A percentile compares a stretch with the other conserved stretches of the same genome.
Conservation (phyloP, 163 green algal species). For the Scenedesmus sp. region DNA sequence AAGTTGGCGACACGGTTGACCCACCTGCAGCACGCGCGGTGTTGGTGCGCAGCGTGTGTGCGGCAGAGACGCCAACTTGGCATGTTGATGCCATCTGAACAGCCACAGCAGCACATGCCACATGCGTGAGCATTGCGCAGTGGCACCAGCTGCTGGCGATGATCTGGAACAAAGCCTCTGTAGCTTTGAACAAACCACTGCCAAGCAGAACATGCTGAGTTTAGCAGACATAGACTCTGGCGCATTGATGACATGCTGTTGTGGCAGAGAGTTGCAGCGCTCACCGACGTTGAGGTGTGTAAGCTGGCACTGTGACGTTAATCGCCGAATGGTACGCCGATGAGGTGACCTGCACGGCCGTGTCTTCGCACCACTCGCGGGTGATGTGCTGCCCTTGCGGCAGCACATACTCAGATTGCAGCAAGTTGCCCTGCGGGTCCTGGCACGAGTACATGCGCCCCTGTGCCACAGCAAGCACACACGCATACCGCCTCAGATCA, state of each 20-base stretch:
- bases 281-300: slow-evolving; percentile 48
- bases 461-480: slow-evolving; percentile 13
- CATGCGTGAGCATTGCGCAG: not conserved
- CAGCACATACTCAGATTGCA: slow-evolving; percentile 64
- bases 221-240: not conserved
- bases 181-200: no score
- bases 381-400: slow-evolving; percentile 59
- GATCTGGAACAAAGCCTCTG: no score
- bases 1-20: slow-evolving; percentile 67
- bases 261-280: not conserved
- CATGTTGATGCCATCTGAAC: not conserved
- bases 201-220: not conserved
- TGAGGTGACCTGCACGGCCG: slow-evolving; percentile 15
- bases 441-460: slow-evolving; percentile 58
- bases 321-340: slow-evolving; percentile 64
- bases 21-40: slow-evolving; percentile 48
- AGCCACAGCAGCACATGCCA: not conserved
- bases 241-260: not conserved
- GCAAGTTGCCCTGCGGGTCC: slow-evolving; percentile 51
- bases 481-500: not conserved
- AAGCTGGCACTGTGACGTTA: slow-evolving; percentile 58
- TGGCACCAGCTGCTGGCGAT: not conserved
- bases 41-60: not conserved
- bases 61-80: not conserved
- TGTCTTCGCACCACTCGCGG: slow-evolving; percentile 59